Percentiles rank a stretch among this genome's conserved stretches.
Conservation (phyloP, 2,329 filamentous ascomycete species). For the Venturia aucupariae region DNA sequence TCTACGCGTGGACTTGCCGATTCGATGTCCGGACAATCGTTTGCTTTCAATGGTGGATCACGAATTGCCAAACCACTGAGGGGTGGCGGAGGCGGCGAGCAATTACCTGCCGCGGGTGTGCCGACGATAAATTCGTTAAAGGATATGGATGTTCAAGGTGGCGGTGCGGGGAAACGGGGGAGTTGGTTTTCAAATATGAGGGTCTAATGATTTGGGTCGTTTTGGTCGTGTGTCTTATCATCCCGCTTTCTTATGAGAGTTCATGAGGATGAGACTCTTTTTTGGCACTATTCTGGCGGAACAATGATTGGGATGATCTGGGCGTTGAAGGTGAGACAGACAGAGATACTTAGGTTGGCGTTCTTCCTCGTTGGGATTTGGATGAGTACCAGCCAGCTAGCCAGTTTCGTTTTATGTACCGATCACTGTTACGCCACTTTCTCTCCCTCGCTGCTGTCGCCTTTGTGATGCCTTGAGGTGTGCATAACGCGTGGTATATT, state of each 20-base stretch:
- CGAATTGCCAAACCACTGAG: conserved; percentile 57
- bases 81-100: conserved; percentile 40
- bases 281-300: background rate
- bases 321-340: background rate
- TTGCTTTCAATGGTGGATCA: conserved; percentile 41
- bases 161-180: conserved; percentile 6
- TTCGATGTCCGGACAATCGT: conserved; percentile 54
- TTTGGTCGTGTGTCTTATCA: background rate
- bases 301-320: conserved; percentile 2
- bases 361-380: background rate
- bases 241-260: background rate
- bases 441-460: too few species aligned
- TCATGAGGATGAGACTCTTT: background rate
- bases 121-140: conserved; percentile 1
- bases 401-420: too few species aligned
- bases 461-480: too few species aligned
- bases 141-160: background rate
- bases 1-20: conserved; percentile 72
- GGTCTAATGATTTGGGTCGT: background rate
- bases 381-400: background rate
- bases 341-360: background rate
- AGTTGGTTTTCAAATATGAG: conserved; percentile 11
- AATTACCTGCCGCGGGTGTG: conserved; percentile 20
- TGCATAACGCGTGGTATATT: too few species aligned
- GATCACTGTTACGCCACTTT: too few species aligned